These are phyloP conservation scores for Pascua guehoae DNA, from an alignment of 1,284 basidiomycete species.

Conservation along the genomic window DNA sequence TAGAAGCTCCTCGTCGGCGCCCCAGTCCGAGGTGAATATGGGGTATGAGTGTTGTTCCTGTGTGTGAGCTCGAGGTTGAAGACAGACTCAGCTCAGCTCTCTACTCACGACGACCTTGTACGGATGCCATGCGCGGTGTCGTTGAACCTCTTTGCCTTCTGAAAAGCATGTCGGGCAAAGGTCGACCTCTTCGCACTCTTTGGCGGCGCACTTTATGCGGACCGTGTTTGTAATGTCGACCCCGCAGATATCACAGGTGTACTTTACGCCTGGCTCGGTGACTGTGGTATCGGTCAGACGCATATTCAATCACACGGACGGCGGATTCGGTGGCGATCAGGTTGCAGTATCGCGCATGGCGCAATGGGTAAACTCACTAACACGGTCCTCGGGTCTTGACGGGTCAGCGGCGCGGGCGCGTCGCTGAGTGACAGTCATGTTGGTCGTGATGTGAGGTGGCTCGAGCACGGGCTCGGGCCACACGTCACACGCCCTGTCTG, in stretches of 20 bases:
- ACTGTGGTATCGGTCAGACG: slow-evolving; percentile 20
- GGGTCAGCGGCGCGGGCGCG: slow-evolving; percentile 36
- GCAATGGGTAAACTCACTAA: slow-evolving; percentile 27
- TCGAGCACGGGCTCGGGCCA: neutral
- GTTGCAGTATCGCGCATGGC: too few relatives aligned
- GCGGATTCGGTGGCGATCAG: neutral
- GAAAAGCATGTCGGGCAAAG: slow-evolving; percentile 88
- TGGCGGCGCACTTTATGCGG: slow-evolving; percentile 84
- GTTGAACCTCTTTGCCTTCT: slow-evolving; percentile 79
- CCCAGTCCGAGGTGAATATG: slow-evolving; percentile 94
- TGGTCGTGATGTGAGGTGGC: neutral
- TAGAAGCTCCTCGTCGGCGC: slow-evolving; percentile 94
- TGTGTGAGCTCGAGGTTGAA: neutral
- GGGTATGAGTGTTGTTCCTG: slow-evolving; percentile 95
- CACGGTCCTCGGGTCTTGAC: slow-evolving; percentile 33
- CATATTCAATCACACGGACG: neutral
- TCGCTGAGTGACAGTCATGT: slow-evolving; percentile 48
- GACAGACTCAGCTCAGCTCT: neutral
- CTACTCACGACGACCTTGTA: slow-evolving; percentile 83
- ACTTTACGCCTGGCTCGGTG: slow-evolving; percentile 45
- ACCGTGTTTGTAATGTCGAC: slow-evolving; percentile 69
- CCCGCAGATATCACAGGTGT: slow-evolving; percentile 50
- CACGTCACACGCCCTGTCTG: too few relatives aligned
- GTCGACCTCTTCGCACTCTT: slow-evolving; percentile 76
- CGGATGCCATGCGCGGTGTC: slow-evolving; percentile 81